Evolutionary conservation across 2,329 filamentous ascomycete species (phyloP), one percentile per base, ranked within the genome.

Genomic region (Truncatella angustata): DNA sequence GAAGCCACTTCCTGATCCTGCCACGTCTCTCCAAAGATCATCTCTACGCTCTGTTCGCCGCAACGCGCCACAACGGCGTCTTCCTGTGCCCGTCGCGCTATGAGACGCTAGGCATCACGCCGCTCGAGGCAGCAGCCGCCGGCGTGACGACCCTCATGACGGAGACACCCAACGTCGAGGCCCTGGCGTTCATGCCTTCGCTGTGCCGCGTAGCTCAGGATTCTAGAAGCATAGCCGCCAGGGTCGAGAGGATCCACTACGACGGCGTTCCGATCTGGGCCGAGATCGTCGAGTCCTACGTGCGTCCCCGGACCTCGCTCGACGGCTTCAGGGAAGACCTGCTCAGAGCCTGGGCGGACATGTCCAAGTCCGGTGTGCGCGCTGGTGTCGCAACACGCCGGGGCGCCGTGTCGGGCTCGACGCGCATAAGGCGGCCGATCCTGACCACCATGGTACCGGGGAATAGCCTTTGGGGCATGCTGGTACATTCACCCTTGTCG

Each of bases 51-150:
- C 49, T 51, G 5, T 51, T 51, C 20, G 37, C 49, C 5, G 37
- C 49, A 2, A 36, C 49, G 7, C 39, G 18, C 6, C 20, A 26
- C 3, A 51, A 51, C 20, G 49, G 49, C 12, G 36, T 51, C 12
- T 51, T 51, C 20, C 10, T 51, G 10, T 51, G 49, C 49, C 49
- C 49, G 12, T 51, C 49, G 28, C 37, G 49, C 5, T 51, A 51
- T 20, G 49, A 51, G 39, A 51, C 49, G 11, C 28, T 51, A 23
- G 49, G 49, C 12, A 51, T 51, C 16, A 51, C 49, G 9, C 49
- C 49, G 4, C 32, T 51, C 16, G 49, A 51, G 39, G 49, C 49
- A 4, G 49, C 49, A 4, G 49, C 49, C 20, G 45, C 37, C 14
- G 49, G 49, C 6, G 30, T 51, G n/a, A 37, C 49, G 9, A 51